A percentile compares a stretch with the other conserved stretches of the same genome.
Conservation (phyloP, 2,329 filamentous ascomycete genomes). For the Paraphaeosphaeria sporulosa region DNA sequence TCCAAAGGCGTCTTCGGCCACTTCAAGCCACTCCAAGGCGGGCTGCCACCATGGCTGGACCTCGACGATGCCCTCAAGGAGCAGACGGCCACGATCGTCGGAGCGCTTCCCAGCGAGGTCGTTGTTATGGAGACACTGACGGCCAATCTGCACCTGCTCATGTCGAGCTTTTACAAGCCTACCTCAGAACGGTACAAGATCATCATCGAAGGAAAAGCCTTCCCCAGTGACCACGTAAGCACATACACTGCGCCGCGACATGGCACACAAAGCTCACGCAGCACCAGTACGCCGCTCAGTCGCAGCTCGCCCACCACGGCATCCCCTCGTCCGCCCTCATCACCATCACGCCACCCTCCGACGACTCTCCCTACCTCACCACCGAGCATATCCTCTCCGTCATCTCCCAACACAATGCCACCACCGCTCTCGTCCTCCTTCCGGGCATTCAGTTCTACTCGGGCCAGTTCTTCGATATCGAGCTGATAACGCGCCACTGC, state of each 20-base stretch:
- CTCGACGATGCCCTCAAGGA: constrained; percentile 77
- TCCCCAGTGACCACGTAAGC: constrained; percentile 80
- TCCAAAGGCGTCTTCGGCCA: constrained; percentile 86
- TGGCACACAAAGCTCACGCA: constrained; percentile 2
- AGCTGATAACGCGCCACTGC: constrained; percentile 78
- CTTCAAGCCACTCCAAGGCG: constrained; percentile 73
- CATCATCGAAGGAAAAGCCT: constrained; percentile 88
- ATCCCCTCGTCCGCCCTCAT: constrained; percentile 74
- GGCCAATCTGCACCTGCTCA: constrained; percentile 79
- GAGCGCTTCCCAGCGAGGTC: constrained; percentile 75
- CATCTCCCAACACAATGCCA: constrained; percentile 77
- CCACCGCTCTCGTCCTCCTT: constrained; percentile 78
- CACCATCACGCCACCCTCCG: constrained; percentile 68
- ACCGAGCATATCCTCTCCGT: constrained; percentile 74
- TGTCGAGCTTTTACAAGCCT: constrained; percentile 85
- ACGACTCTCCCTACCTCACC: constrained; percentile 63
- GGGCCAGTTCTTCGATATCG: constrained; percentile 86
- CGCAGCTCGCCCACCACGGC: constrained; percentile 76
- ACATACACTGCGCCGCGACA: background rate
- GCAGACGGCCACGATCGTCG: constrained; percentile 76
- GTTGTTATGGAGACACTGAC: constrained; percentile 90
- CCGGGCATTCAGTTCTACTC: constrained; percentile 93
- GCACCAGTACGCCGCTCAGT: constrained; percentile 78
- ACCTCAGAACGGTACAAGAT: constrained; percentile 74
- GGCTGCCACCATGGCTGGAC: constrained; percentile 77